Base-by-base conservation (phyloP, 306 rosid genomes). In the Mimosa pudica region DNA sequence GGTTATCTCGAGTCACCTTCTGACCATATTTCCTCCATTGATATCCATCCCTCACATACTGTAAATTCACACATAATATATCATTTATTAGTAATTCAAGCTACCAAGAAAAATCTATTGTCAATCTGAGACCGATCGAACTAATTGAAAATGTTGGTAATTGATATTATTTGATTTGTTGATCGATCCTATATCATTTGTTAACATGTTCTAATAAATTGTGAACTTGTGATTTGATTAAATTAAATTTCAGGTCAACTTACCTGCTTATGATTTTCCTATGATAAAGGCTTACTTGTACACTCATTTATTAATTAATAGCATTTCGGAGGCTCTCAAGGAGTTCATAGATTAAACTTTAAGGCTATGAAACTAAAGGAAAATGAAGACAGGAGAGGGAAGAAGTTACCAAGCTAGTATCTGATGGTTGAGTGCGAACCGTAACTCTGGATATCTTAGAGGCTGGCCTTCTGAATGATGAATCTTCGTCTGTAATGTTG, bases 1-100 rank as follows among this genome's bases (percentile, higher is more conserved):
- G 98, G 82, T 94, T 94, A 67, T 94, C 97, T 79, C 89, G 88
- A 7, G 98, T 94, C n/a, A 92, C 97, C 84, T 94, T 94, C 51
- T 94, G 97, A 49, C 98, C 98, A 77, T 94, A 92, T 80, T 94
- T 94, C 58, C 98, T 89, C 98, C 98, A 94, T 35, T 94, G 97
- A 83, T 90, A 90, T 82, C 97, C 97, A 74, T 94, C 98, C 85
- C 86, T 90, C 85, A 94, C 97, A 55, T 81, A 74, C 97, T 94
- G 68, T 10, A 65, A 57, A 82, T 51, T 69, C 57, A 82, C 8
- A 49, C 58, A 14, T 3, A 33, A 38, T 16, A 66, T 20, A 49
- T 5, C 4, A 14, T 13, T 6, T 12, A 13, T 77, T 38, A 82
- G 64, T 74, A 69, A 12, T 49, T 10, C 20, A 44, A 74, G 8